A percentile compares a stretch with the other conserved stretches of the same genome.
Conservation (phyloP, 2,329 filamentous ascomycete species). For the Albifimbria verrucaria region DNA sequence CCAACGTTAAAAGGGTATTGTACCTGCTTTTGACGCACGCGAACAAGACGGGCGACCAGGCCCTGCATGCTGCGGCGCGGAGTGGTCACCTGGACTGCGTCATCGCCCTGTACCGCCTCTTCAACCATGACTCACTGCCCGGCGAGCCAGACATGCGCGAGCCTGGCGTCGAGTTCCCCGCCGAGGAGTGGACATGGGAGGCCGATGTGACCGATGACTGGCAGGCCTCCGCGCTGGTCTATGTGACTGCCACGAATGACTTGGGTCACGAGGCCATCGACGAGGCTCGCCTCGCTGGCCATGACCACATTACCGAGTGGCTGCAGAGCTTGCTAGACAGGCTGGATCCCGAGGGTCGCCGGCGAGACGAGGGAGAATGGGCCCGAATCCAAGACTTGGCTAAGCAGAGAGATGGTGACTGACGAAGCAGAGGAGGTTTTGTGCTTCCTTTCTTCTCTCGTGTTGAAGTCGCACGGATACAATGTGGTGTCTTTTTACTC, state of each 20-base stretch:
- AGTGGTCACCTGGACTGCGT: slow-evolving; percentile 1
- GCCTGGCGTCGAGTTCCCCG: background rate
- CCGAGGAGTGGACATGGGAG: background rate
- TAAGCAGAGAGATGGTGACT: background rate
- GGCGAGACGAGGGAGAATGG: background rate
- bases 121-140: background rate
- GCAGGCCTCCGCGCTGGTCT: background rate
- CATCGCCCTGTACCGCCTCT: background rate
- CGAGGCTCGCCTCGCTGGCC: background rate
- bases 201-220: background rate
- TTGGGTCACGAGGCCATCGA: background rate
- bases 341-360: background rate
- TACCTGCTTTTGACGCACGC: background rate
- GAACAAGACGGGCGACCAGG: background rate
- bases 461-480: background rate
- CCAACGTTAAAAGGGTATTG: background rate
- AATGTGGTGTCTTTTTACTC: background rate
- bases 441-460: background rate
- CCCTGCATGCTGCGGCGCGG: background rate
- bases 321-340: background rate
- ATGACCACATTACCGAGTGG: background rate
- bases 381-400: background rate
- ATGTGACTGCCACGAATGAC: background rate
- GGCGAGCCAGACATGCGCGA: background rate
- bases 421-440: background rate